phyloP scores from a whole-genome alignment of 176 grass and related monocot species.

The Elaeis guineensis region DNA sequence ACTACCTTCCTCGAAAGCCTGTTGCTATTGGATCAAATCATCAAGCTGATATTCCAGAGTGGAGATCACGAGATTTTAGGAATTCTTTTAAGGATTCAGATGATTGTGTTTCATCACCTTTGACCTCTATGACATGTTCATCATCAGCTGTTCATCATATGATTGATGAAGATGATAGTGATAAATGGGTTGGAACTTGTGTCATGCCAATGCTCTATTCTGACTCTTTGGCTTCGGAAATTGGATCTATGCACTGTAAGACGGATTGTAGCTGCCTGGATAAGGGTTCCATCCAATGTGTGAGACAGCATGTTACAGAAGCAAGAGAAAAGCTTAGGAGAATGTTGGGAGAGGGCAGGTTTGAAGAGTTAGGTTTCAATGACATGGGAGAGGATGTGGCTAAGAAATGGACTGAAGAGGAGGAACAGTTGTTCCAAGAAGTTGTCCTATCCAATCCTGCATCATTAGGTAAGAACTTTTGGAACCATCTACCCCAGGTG shows the following conservation, averaged over 20 bases:
- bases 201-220: conserved; percentile 27
- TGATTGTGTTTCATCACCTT: conserved; percentile 20
- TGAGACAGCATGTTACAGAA: conserved; percentile 55
- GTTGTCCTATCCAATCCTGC: conserved; percentile 52
- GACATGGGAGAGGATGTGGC: conserved; percentile 75
- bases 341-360: conserved; percentile 43
- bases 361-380: conserved; percentile 49
- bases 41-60: conserved; percentile 70
- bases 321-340: conserved; percentile 43
- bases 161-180: conserved; percentile 28
- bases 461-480: conserved; percentile 61
- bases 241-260: conserved; percentile 17
- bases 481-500: conserved; percentile 42
- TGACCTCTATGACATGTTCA: conserved; percentile 15
- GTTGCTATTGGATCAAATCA: conserved; percentile 61
- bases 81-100: conserved; percentile 6
- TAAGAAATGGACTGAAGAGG: conserved; percentile 60
- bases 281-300: conserved; percentile 58
- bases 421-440: conserved; percentile 55
- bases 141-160: conserved; percentile 15
- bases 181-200: conserved; percentile 46
- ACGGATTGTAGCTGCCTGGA: conserved; percentile 53
- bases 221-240: conserved; percentile 16
- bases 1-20: conserved; percentile 34
- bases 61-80: conserved; percentile 21